These are phyloP conservation scores for Aurifilum marmelostoma DNA, from an alignment of 2,329 filamentous ascomycete genomes.

Conservation along the genomic window DNA sequence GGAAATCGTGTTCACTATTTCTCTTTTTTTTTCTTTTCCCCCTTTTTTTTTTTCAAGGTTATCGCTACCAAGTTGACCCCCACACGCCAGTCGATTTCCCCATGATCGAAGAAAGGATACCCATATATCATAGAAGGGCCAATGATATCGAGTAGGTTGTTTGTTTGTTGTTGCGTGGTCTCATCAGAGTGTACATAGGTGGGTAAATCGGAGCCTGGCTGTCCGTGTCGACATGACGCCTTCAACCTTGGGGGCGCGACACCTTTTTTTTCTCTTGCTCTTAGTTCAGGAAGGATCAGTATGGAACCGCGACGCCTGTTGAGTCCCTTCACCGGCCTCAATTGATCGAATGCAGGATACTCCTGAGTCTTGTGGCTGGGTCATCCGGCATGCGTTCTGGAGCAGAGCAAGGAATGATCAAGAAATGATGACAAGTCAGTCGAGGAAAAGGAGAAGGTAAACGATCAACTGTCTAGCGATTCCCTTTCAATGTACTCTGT, in stretches of 20 bases:
- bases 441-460: no score
- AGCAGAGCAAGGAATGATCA: neutral
- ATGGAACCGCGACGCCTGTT: neutral
- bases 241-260: neutral
- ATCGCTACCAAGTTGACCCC: neutral
- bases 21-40: neutral
- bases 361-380: neutral
- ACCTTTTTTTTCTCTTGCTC: neutral
- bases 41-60: neutral
- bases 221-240: conserved; percentile 2
- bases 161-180: neutral
- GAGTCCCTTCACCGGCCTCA: neutral
- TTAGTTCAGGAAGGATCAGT: neutral
- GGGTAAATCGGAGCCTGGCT: neutral
- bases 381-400: neutral
- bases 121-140: no score
- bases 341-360: neutral
- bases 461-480: neutral
- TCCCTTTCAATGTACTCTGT: no score
- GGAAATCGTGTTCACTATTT: neutral
- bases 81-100: no score
- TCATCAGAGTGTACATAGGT: neutral
- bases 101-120: no score
- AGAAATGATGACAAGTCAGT: neutral
- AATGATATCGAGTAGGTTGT: neutral